Percentiles rank a stretch among this genome's conserved stretches.
Conservation (phyloP, 129 eudicot species). For the Solidago caesia region DNA sequence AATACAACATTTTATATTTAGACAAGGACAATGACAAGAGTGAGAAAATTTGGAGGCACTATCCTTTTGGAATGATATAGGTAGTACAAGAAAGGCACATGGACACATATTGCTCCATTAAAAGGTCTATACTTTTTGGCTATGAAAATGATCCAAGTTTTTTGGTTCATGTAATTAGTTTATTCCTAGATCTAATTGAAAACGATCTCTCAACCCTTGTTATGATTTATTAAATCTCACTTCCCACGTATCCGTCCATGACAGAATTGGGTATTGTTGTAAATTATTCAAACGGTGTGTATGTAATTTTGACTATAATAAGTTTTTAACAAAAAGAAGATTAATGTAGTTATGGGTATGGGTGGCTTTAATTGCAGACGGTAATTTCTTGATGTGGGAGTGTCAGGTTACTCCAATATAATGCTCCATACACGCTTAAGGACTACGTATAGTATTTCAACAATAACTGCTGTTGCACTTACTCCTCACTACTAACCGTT, state of each 20-base stretch:
- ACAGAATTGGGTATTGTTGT: background rate
- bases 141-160: background rate
- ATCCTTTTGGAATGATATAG: background rate
- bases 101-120: no score
- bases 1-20: background rate
- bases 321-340: background rate
- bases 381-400: slow-evolving; percentile 20
- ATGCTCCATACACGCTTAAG: slow-evolving; percentile 16
- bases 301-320: background rate
- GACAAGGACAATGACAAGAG: background rate
- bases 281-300: no score
- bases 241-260: background rate
- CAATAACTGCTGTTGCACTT: slow-evolving; percentile 16
- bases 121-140: background rate
- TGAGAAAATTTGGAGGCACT: background rate
- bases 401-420: background rate
- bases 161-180: background rate
- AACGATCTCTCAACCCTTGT: no score
- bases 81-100: background rate
- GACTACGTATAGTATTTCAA: background rate
- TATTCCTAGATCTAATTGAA: no score
- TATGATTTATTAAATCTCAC: no score
- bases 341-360: background rate
- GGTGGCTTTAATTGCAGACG: slow-evolving; percentile 16
- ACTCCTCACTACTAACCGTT: slow-evolving; percentile 26